Evolutionary conservation across 2,329 filamentous ascomycete genomes (phyloP), one percentile per base, ranked within the genome.

Genomic region (Reticulascus tulasneorum): DNA sequence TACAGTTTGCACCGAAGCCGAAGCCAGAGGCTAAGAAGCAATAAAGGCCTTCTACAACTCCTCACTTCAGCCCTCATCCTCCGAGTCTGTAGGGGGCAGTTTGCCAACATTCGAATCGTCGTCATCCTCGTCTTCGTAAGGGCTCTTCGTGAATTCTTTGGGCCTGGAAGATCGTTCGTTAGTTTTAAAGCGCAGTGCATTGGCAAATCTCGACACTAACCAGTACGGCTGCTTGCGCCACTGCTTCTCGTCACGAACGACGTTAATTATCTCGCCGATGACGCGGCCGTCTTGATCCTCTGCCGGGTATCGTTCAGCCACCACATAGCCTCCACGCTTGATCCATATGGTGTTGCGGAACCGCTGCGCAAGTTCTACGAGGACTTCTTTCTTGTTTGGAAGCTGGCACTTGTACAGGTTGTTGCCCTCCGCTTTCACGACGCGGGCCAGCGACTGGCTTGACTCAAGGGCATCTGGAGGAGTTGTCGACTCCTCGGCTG

Each of bases 261-360:
- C 79, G 54, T 96, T 96, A 48, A 94, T 73, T 51, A 98, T 96
- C 60, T 95, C 87, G 11, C 91, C 93, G 34, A 77, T 74, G 10
- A 94, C 76, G 59, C 88, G 89, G 51, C 88, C 88, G 28, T 84
- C 82, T 33, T 81, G 78, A 19, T 80, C 78, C 23, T 82, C 69
- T 3, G 75, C 69, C 20, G 73, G 71, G 17, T 77, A 83, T 12
- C 69, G 52, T 47, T 97, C 86, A 11, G 95, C 74, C 9, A 97
- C 65, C 20, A 96, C 89, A 59, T 83, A 97, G 1, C 88, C 87
- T 20, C 89, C 86, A 13, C 88, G 81, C 62, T 86, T 90, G 59
- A 97, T 85, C 86, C 88, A 97, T 46, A 97, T 87, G 3, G 87
- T 93, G 47, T 87, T 93, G 43, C 91, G 85, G 58, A 97, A 96